Evolutionary conservation across 495 filamentous ascomycete genomes (phyloP).

Genomic region (Margaritispora aquatica): DNA sequence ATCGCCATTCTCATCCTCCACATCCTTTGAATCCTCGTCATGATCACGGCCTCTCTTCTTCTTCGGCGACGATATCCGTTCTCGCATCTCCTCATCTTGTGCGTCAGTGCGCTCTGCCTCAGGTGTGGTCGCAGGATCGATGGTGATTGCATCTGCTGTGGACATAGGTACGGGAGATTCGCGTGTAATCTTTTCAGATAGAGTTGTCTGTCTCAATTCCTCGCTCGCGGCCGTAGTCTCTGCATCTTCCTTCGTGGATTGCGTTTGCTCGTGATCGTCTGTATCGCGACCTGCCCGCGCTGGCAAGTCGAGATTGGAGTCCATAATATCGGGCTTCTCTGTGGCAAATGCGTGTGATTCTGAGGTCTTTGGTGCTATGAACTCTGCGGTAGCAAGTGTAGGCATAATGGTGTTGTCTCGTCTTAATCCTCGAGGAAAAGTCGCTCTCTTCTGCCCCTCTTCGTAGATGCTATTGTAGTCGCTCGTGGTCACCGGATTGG

Average conservation of each 20-base stretch:
- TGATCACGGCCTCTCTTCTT: conserved; percentile 51
- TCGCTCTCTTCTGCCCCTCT: neutral
- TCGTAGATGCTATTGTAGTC: neutral
- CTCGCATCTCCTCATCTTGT: conserved; percentile 33
- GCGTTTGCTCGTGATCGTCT: conserved; percentile 9
- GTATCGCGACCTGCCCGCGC: conserved; percentile 12
- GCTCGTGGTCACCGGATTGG: neutral
- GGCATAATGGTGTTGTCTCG: neutral
- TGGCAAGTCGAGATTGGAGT: conserved; percentile 23
- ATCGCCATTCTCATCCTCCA: conserved; percentile 24
- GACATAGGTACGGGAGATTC: neutral
- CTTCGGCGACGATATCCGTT: conserved; percentile 46
- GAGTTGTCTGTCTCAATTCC: conserved; percentile 47
- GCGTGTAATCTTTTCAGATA: conserved; percentile 36
- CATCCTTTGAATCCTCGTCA: conserved; percentile 37
- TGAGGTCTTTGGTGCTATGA: neutral
- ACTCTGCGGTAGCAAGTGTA: conserved; percentile 1
- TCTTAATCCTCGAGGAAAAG: neutral
- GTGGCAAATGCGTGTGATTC: neutral
- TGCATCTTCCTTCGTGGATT: conserved; percentile 38
- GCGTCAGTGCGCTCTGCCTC: conserved; percentile 25
- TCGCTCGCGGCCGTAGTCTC: conserved; percentile 48
- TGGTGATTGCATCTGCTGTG: conserved; percentile 21
- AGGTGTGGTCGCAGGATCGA: conserved; percentile 25
- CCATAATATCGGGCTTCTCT: conserved; percentile 1